Evolutionary conservation across 225 moss, liverwort and hornwort genomes (phyloP), one percentile per base, ranked within the genome.

Genomic region (Neckera pumila): DNA sequence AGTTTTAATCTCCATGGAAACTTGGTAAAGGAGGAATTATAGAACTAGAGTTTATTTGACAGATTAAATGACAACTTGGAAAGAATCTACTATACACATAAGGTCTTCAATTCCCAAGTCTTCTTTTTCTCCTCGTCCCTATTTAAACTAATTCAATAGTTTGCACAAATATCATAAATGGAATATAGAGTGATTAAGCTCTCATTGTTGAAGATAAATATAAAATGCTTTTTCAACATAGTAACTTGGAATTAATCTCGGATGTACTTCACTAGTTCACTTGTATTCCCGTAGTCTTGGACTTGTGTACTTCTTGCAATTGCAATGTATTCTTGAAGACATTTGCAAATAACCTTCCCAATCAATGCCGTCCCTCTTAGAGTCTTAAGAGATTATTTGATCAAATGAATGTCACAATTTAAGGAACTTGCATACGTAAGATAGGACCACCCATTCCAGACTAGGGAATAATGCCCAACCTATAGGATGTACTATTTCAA

Each of bases 21-120:
- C 40, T 40, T 70, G 0, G 6, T 66, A 20, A 36, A 1, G 11
- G 4, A 25, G 3, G 3, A 43, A 15, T 16, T 27, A 1, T 26
- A 42, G 14, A 71, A 42, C 5, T 27, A 26, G 4, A 4, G 1
- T 70, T 70, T 70, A 4, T 42, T 71, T 3, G 0, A 2, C 14
- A 71, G 26, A 42, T 26, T 4, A 26, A 26, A 71, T 26, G 1
- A 15, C 0, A 12, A 3, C 8, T 25, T 40, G 40, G 14, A 42
- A 42, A 26, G 2, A 26, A 71, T 42, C 4, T 70, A 2, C 8
- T 25, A 2, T 5, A 23, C 4, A 43, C 3, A 67, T 22, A 21
- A 72, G 16, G 43, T 69, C 8, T 69, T 38, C 11, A 40, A 23
- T 38, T 38, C 7, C 13, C 2, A 69, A 69, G 3, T 69, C 13